These are phyloP conservation scores for Cucurbitaria berberidis DNA, from an alignment of 2,329 filamentous ascomycete genomes.

Conservation along the genomic window DNA sequence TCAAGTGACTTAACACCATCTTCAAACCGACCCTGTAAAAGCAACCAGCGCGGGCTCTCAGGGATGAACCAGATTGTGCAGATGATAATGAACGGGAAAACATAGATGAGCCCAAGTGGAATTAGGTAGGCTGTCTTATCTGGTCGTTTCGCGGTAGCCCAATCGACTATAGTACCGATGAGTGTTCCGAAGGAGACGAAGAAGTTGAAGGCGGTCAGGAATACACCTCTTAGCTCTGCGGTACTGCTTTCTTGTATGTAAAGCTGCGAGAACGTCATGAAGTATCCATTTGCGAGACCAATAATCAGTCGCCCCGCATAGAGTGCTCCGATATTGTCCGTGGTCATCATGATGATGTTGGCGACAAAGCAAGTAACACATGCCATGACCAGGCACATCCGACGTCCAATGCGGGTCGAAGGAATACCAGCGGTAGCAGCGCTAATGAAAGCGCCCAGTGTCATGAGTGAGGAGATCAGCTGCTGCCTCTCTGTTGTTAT, in stretches of 20 bases:
- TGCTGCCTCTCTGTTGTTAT: conserved; percentile 50
- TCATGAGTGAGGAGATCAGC: conserved; percentile 56
- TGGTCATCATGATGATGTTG: conserved; percentile 66
- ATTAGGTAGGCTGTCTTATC: conserved; percentile 52
- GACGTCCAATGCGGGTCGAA: conserved; percentile 53
- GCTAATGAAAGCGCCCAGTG: conserved; percentile 54
- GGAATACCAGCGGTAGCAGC: conserved; percentile 50
- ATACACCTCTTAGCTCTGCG: conserved; percentile 58
- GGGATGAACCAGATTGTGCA: conserved; percentile 45
- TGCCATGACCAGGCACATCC: conserved; percentile 54
- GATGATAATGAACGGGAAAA: conserved; percentile 52
- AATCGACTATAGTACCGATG: conserved; percentile 60
- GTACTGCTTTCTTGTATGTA: conserved; percentile 60
- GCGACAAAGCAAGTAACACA: conserved; percentile 58
- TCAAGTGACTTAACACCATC: conserved; percentile 49
- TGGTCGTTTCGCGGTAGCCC: conserved; percentile 50
- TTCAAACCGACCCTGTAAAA: conserved; percentile 38
- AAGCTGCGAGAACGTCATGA: conserved; percentile 61
- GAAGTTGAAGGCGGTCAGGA: conserved; percentile 57
- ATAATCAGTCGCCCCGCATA: conserved; percentile 63
- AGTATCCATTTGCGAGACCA: conserved; percentile 63
- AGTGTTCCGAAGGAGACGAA: conserved; percentile 55
- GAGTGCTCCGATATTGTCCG: conserved; percentile 59
- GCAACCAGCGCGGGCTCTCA: conserved; percentile 43
- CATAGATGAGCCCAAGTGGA: conserved; percentile 61